Evolutionary conservation across 179 eudicot genomes (phyloP).

Genomic region (Nepenthes alata): DNA sequence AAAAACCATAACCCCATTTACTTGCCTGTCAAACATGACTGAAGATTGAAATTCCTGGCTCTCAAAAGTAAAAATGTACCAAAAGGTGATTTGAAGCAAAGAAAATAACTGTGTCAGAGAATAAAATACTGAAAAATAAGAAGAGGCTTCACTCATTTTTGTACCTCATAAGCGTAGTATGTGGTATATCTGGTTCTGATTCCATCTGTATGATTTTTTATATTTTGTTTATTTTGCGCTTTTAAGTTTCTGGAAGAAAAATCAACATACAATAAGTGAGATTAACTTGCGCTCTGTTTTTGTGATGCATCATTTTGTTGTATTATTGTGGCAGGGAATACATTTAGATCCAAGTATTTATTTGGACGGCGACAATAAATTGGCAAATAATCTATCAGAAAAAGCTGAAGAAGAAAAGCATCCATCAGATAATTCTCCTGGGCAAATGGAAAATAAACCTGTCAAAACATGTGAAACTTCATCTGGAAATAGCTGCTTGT

Average conservation of each 20-base stretch:
- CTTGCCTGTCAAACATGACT: too few relatives aligned
- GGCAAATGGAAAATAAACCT: constrained; percentile 17
- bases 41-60: too few relatives aligned
- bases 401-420: constrained; percentile 36
- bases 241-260: neutral
- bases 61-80: too few relatives aligned
- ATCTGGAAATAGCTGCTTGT: constrained; percentile 8
- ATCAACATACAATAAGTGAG: neutral
- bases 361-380: constrained; percentile 77
- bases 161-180: too few relatives aligned
- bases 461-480: constrained; percentile 17
- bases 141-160: too few relatives aligned
- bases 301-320: constrained; percentile 1
- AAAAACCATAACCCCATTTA: too few relatives aligned
- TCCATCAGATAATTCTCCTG: constrained; percentile 20
- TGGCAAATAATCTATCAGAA: constrained; percentile 22
- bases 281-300: neutral
- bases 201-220: too few relatives aligned
- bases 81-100: too few relatives aligned
- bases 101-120: too few relatives aligned
- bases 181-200: too few relatives aligned
- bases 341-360: constrained; percentile 98
- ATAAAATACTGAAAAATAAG: too few relatives aligned
- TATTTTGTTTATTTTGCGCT: neutral
- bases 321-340: constrained; percentile 52